Conservation (phyloP, 176 grass and related monocot species). For the Areca catechu region DNA sequence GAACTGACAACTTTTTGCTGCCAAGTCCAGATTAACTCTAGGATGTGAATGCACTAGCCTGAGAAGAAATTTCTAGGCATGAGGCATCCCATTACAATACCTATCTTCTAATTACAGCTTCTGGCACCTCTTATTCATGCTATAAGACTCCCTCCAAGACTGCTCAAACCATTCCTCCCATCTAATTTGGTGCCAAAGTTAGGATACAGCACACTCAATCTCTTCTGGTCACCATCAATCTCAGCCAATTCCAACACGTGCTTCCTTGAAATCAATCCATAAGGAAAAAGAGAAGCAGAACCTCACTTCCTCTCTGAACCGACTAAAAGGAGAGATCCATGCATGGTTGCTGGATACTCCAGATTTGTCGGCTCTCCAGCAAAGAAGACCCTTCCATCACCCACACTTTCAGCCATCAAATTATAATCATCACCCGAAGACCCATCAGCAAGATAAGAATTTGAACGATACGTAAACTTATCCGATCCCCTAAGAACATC, state of each 20-base stretch:
- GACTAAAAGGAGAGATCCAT: slow-evolving; percentile 85
- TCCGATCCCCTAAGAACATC: slow-evolving; percentile 74
- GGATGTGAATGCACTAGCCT: too few relatives aligned
- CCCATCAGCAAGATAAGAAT: slow-evolving; percentile 73
- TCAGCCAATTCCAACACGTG: slow-evolving; percentile 47
- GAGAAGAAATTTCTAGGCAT: slow-evolving; percentile 10
- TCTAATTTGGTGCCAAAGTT: slow-evolving; percentile 67
- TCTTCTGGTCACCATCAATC: slow-evolving; percentile 48
- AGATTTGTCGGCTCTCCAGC: slow-evolving; percentile 82
- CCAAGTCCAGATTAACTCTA: too few relatives aligned
- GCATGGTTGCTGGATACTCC: slow-evolving; percentile 90
- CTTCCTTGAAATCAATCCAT: slow-evolving; percentile 64
- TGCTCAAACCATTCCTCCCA: slow-evolving; percentile 53
- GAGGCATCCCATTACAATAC: slow-evolving; percentile 23
- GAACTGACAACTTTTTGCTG: too few relatives aligned
- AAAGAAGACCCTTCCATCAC: slow-evolving; percentile 70
- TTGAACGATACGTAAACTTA: slow-evolving; percentile 76
- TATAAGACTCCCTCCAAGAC: slow-evolving; percentile 54
- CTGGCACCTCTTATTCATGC: slow-evolving; percentile 48
- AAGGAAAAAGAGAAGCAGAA: slow-evolving; percentile 54
- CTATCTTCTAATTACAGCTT: slow-evolving; percentile 24
- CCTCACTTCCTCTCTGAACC: slow-evolving; percentile 56
- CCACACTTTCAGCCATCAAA: slow-evolving; percentile 75
- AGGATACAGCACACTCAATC: slow-evolving; percentile 48
- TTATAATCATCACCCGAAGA: slow-evolving; percentile 92